Conservation (phyloP, 352 stramenopile species). For the Phytophthora fragariaefolia region DNA sequence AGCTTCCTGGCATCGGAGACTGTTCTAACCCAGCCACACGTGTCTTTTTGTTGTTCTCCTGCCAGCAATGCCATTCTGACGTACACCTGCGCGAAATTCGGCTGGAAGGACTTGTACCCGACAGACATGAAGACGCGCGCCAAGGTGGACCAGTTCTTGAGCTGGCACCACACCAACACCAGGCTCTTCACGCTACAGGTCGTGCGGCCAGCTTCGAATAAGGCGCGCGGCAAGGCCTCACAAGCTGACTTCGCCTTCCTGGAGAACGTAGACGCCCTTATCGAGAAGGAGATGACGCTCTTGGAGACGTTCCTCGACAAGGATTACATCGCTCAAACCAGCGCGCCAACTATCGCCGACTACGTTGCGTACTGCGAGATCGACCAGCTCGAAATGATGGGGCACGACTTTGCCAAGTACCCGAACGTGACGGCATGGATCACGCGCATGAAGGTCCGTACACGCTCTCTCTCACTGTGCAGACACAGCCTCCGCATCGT, state of each 20-base stretch:
- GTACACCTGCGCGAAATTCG: constrained; percentile 50
- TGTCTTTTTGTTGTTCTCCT: background rate
- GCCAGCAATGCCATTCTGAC: constrained; percentile 53
- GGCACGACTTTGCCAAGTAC: constrained; percentile 52
- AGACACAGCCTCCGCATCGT: background rate
- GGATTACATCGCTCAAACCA: constrained; percentile 48
- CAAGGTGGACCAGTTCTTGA: constrained; percentile 59
- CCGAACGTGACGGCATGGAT: constrained; percentile 51
- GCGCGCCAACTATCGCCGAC: constrained; percentile 54
- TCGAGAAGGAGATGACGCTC: constrained; percentile 38
- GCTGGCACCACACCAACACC: constrained; percentile 56
- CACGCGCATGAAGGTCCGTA: constrained; percentile 30
- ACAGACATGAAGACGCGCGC: constrained; percentile 40
- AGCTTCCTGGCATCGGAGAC: background rate
- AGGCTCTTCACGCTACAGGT: constrained; percentile 46
- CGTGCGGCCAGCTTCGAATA: constrained; percentile 30
- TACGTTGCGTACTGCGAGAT: constrained; percentile 60
- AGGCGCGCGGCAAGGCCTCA: constrained; percentile 26
- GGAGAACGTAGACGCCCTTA: constrained; percentile 36
- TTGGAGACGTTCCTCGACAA: constrained; percentile 54
- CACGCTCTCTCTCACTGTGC: background rate
- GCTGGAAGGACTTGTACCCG: constrained; percentile 55
- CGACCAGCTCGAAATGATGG: constrained; percentile 58
- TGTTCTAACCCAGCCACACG: background rate
- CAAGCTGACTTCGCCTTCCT: constrained; percentile 33